Evolutionary conservation across 108 stramenopile species (phyloP).

Genomic region (Nannochloropsis gaditana): DNA sequence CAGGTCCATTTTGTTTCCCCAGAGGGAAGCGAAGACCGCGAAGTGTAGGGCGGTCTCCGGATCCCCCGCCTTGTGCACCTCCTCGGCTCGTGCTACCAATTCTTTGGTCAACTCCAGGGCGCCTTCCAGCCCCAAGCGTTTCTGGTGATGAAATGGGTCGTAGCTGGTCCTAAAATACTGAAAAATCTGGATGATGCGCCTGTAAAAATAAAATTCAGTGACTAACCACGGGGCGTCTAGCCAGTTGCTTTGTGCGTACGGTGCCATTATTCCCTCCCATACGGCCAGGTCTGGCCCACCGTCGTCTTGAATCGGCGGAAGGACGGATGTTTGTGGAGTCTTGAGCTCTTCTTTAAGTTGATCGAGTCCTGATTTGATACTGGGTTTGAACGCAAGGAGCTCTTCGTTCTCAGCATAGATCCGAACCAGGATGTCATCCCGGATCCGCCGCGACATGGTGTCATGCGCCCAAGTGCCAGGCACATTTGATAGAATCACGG

Average conservation of each 20-base stretch:
- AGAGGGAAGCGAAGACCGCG: constrained; percentile 59
- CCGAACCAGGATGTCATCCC: constrained; percentile 78
- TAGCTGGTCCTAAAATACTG: constrained; percentile 53
- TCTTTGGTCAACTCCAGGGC: neutral
- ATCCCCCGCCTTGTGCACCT: neutral
- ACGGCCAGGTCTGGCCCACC: constrained; percentile 58
- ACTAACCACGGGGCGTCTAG: constrained; percentile 89
- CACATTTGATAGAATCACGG: constrained; percentile 47
- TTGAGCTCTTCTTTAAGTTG: constrained; percentile 65
- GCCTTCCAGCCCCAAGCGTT: constrained; percentile 60
- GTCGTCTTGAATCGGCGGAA: constrained; percentile 58
- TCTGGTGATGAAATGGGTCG: constrained; percentile 50
- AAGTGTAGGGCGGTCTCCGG: constrained; percentile 34
- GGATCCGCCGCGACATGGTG: constrained; percentile 84
- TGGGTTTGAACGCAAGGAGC: constrained; percentile 57
- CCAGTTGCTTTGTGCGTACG: constrained; percentile 72
- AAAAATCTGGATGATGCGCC: constrained; percentile 62
- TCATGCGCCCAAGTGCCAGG: constrained; percentile 92
- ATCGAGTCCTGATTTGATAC: constrained; percentile 59
- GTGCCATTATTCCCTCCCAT: constrained; percentile 71
- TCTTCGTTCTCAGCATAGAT: constrained; percentile 76
- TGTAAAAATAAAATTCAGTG: constrained; percentile 89
- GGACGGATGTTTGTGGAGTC: constrained; percentile 53
- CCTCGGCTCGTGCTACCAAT: neutral
- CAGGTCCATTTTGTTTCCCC: constrained; percentile 96